Evolutionary conservation across 2,329 filamentous ascomycete genomes (phyloP).

Genomic region (Alternaria novae-zelandiae): DNA sequence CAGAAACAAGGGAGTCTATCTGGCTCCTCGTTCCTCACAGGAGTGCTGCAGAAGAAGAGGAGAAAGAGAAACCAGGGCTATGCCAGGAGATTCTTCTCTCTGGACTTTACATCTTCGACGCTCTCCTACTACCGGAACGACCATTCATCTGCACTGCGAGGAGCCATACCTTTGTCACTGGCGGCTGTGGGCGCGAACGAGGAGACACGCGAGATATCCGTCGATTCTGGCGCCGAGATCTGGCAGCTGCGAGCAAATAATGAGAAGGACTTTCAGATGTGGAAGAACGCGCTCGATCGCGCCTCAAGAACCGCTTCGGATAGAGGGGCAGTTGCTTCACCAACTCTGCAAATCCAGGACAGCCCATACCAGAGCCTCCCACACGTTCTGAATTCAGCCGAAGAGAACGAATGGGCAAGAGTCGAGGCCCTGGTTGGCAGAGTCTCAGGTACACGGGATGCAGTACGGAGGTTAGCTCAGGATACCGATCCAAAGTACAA

Average conservation of each 20-base stretch:
- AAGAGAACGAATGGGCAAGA: constrained; percentile 85
- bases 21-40: constrained; percentile 73
- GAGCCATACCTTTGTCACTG: constrained; percentile 88
- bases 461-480: constrained; percentile 82
- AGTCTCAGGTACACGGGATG: constrained; percentile 86
- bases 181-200: constrained; percentile 92
- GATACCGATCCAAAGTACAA: constrained; percentile 74
- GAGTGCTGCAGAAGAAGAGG: constrained; percentile 84
- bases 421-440: constrained; percentile 86
- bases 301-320: constrained; percentile 65
- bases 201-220: constrained; percentile 86
- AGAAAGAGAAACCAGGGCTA: constrained; percentile 94
- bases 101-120: constrained; percentile 93
- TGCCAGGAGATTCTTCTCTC: constrained; percentile 90
- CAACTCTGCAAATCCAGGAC: constrained; percentile 37
- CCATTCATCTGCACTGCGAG: constrained; percentile 88
- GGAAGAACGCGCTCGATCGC: constrained; percentile 84
- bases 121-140: constrained; percentile 96
- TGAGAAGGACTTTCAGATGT: constrained; percentile 83
- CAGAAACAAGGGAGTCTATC: constrained; percentile 22
- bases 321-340: constrained; percentile 30
- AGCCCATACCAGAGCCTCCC: constrained; percentile 24
- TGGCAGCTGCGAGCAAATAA: constrained; percentile 91
- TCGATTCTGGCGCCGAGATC: constrained; percentile 95
- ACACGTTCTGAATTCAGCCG: constrained; percentile 52